Evolutionary conservation across 2,329 filamentous ascomycete genomes (phyloP), one percentile per base, ranked within the genome.

Genomic region (Penicillium occitanis): DNA sequence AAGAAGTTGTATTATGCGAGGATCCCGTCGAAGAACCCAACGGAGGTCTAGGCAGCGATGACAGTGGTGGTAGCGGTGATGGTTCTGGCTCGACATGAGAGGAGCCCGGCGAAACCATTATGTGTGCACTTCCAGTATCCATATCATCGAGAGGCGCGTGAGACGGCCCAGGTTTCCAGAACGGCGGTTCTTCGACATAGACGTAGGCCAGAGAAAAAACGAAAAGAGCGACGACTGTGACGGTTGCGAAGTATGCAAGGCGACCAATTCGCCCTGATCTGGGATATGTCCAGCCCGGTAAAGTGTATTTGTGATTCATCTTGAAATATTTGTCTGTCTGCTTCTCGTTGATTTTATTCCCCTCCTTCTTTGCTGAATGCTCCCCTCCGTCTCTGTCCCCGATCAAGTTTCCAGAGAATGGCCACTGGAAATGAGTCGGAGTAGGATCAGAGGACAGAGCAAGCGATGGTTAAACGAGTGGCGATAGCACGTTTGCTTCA

Each of bases 131-230:
- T 13, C 37, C 40, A 5, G 62, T 33, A 46, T 35, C 51, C 42
- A 57, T 13, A 7, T 44, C 60, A 40, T 62, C 60, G 13, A 46
- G 30, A 13, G 48, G 48, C 4, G 35, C 28, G 40, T 22, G 40
- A 33, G 64, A 30, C 17, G 48, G 48, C 10, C 42, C 55, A 17
- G 48, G 25, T 35, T 48, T 30, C 65, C 51, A 60, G 33, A 66
- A 63, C 8, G 65, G 61, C 33, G 65, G 65, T 37, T 66, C 65
- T 63, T 66, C 65, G 13, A 58, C 46, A 44, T 66, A 66, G 65
- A 66, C 65, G 35, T 66, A 66, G 44, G 65, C 65, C 10, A 66
- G 46, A 17, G 65, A 66, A 13, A 66, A 66, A 7, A 66, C 50
- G 28, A 66, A 46, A 17, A 66, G 25, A 14, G 65, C 40, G 51